phyloP scores from a whole-genome alignment of 179 eudicot genomes.

The Spergularia azorica region DNA sequence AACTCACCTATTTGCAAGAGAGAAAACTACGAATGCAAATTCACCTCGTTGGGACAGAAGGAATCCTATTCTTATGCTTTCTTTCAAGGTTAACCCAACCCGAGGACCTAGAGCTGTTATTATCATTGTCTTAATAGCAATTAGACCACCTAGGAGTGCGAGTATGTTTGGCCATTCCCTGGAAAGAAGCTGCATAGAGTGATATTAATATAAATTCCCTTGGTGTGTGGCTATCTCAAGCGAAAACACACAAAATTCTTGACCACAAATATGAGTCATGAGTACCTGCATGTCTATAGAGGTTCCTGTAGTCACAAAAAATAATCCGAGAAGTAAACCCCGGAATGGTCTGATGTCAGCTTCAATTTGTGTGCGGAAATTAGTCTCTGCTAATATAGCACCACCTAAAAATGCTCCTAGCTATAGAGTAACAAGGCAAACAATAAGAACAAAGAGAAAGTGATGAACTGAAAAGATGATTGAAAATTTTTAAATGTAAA shows the following conservation, averaged over 20 bases:
- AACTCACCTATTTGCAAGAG: slow-evolving; percentile 84
- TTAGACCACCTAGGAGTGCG: slow-evolving; percentile 81
- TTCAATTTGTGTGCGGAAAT: slow-evolving; percentile 96
- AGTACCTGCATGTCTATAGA: slow-evolving; percentile 93
- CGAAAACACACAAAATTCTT: background rate
- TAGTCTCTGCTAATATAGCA: slow-evolving; percentile 93
- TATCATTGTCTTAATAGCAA: slow-evolving; percentile 84
- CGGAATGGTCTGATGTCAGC: slow-evolving; percentile 98
- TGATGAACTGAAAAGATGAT: slow-evolving; percentile 6
- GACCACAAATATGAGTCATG: background rate
- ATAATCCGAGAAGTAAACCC: slow-evolving; percentile 95
- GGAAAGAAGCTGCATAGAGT: slow-evolving; percentile 62
- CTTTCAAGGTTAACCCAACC: slow-evolving; percentile 81
- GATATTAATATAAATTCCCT: background rate
- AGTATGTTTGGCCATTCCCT: slow-evolving; percentile 98
- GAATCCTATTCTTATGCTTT: slow-evolving; percentile 91
- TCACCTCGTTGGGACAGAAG: slow-evolving; percentile 98
- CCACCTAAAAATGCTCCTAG: slow-evolving; percentile 99
- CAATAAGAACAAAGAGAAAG: slow-evolving; percentile 16
- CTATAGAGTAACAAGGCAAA: slow-evolving; percentile 41
- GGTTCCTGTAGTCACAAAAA: slow-evolving; percentile 96
- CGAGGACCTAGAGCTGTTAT: slow-evolving; percentile 93
- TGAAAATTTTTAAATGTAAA: background rate
- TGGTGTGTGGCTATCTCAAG: background rate
- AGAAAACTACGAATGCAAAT: slow-evolving; percentile 93